A percentile compares a stretch with the other conserved stretches of the same genome.
Evolutionary conservation across 106 monocot genomes (phyloP).

Genomic region (Vanilla planifolia): DNA sequence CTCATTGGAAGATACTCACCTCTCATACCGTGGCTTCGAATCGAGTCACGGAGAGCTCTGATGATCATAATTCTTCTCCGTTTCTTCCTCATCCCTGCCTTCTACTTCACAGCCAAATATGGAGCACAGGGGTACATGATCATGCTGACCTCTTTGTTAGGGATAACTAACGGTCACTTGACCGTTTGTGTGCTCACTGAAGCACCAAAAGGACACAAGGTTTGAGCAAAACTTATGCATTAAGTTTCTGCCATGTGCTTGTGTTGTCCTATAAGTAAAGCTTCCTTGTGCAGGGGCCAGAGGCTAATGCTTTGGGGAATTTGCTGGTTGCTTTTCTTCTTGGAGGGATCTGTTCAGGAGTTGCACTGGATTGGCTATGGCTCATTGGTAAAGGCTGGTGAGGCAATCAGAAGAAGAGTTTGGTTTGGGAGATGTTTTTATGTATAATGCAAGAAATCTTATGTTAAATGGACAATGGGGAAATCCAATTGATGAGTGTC

Average conservation of each 20-base stretch:
- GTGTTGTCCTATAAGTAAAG: too few species aligned
- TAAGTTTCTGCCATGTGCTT: too few species aligned
- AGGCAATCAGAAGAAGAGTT: not conserved
- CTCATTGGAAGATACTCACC: slow-evolving; percentile 58
- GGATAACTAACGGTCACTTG: slow-evolving; percentile 56
- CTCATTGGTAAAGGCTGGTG: slow-evolving; percentile 47
- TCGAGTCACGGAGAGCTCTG: slow-evolving; percentile 41
- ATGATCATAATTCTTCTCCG: slow-evolving; percentile 24
- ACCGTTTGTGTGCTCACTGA: slow-evolving; percentile 47
- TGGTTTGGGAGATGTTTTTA: too few species aligned
- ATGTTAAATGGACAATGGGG: too few species aligned
- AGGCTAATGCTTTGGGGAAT: slow-evolving; percentile 30
- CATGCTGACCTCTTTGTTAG: slow-evolving; percentile 46
- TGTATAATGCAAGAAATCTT: too few species aligned
- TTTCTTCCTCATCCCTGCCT: slow-evolving; percentile 55
- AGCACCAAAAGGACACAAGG: slow-evolving; percentile 62
- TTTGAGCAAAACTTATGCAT: not conserved
- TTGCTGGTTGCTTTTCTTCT: slow-evolving; percentile 18
- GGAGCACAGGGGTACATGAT: slow-evolving; percentile 62
- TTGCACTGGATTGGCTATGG: slow-evolving; percentile 32
- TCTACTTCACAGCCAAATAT: slow-evolving; percentile 58
- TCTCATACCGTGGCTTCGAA: slow-evolving; percentile 13
- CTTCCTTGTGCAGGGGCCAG: slow-evolving; percentile 23
- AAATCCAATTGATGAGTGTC: too few species aligned
- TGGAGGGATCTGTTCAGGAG: slow-evolving; percentile 23